Evolutionary conservation across 768 basidiomycete species (phyloP), one percentile per base, ranked within the genome.

Genomic region (Podaxis sp.): DNA sequence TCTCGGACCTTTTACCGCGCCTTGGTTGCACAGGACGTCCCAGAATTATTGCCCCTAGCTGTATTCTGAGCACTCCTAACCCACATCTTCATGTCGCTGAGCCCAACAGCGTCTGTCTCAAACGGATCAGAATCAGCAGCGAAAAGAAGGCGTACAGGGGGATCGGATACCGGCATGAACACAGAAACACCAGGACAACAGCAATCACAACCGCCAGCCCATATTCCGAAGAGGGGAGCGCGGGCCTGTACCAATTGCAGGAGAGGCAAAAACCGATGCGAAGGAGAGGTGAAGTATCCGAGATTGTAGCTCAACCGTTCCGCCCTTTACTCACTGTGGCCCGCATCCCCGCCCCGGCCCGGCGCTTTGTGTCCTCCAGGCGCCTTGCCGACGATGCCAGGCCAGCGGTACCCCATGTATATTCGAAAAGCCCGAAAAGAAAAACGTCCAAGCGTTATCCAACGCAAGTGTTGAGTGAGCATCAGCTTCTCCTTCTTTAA

Each of bases 351-450:
- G 84, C 73, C 78, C 89, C 89, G 89, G 86, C 85, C 88, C 89
- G 88, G 87, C 75, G 72, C 71, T 72, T 60, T 57, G 40, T 72
- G 65, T 72, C 69, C 73, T 71, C 71, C 73, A 95, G 93, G 83
- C 92, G 79, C 93, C 93, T 68, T 95, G 93, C 84, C 87, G 89
- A 79, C 88, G 93, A 62, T 95, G 93, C 79, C 89, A 91, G 72
- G 81, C 90, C 59, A 91, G 87, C 71, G 91, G 90, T 13, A 88
- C 85, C 4, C 82, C 84, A 44, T 95, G 93, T 72, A 74, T 95
- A 60, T 95, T 95, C 75, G 93, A 95, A 75, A 94, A 94, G 74
- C 93, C 93, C 68, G 91, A 93, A 76, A 93, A 91, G 82, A 95
- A 95, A 79, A 86, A 80, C 72, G 78, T 76, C 1, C 86, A 84